Percentiles rank a stretch among this genome's conserved stretches.
These are phyloP conservation scores for Ensete glaucum DNA, from an alignment of 176 grass and related monocot species.

Conservation along the genomic window DNA sequence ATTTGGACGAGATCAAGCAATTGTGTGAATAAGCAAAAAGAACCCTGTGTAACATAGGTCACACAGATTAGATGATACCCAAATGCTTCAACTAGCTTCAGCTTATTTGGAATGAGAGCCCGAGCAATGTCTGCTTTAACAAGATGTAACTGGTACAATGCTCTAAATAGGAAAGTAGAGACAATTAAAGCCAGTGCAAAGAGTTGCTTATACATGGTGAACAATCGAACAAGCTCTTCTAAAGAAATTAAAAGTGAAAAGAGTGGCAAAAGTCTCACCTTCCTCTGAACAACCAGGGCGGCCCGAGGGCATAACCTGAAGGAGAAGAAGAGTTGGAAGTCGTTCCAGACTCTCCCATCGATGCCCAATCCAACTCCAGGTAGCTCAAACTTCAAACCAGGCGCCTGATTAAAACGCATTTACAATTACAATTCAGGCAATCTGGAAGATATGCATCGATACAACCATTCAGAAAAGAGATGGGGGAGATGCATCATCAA, in stretches of 20 bases:
- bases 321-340: neutral
- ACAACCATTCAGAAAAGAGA: neutral
- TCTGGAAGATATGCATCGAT: neutral
- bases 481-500: neutral
- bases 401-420: too few relatives aligned
- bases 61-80: constrained; percentile 29
- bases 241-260: constrained; percentile 4
- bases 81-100: constrained; percentile 83
- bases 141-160: constrained; percentile 89
- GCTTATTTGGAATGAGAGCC: constrained; percentile 67
- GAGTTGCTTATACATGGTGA: neutral
- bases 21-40: too few relatives aligned
- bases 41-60: neutral
- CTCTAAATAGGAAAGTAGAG: constrained; percentile 35
- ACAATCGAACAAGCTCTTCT: neutral
- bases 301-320: constrained; percentile 45
- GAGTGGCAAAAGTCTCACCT: constrained; percentile 31
- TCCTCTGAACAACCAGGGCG: constrained; percentile 89
- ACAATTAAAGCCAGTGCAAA: neutral
- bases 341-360: constrained; percentile 36
- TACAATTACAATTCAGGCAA: neutral
- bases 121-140: constrained; percentile 87
- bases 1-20: too few relatives aligned
- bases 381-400: constrained; percentile 7
- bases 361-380: neutral